phyloP scores from a whole-genome alignment of 106 monocot genomes.

The Vanilla planifolia region DNA sequence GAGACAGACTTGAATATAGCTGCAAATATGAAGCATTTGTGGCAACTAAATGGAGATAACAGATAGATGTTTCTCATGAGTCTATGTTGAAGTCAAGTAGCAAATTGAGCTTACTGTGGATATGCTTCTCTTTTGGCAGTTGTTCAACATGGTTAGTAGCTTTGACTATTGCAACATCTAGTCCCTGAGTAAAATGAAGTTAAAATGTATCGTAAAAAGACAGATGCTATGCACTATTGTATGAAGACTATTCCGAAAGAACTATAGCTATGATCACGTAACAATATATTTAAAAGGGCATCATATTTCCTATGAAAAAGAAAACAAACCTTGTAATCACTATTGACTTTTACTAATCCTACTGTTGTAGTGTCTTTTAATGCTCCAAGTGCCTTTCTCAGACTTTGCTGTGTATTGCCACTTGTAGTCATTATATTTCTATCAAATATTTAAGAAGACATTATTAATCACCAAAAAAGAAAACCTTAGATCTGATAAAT shows the following conservation, averaged over 20 bases:
- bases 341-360: constrained; percentile 68
- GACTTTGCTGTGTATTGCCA: constrained; percentile 24
- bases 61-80: neutral
- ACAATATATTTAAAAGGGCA: neutral
- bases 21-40: constrained; percentile 8
- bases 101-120: constrained; percentile 22
- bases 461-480: too few relatives aligned
- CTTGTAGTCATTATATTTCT: too few relatives aligned
- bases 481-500: too few relatives aligned
- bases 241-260: neutral
- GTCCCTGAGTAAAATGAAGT: constrained; percentile 17
- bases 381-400: constrained; percentile 68
- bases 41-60: neutral
- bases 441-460: too few relatives aligned
- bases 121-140: constrained; percentile 45
- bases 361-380: constrained; percentile 61
- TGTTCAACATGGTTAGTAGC: constrained; percentile 48
- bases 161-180: constrained; percentile 53
- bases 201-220: neutral
- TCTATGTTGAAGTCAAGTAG: neutral
- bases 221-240: neutral
- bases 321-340: constrained; percentile 56
- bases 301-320: neutral
- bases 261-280: neutral
- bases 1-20: constrained; percentile 45